Evolutionary conservation across 2,329 filamentous ascomycete species (phyloP).

Genomic region (Aureobasidium namibiae): DNA sequence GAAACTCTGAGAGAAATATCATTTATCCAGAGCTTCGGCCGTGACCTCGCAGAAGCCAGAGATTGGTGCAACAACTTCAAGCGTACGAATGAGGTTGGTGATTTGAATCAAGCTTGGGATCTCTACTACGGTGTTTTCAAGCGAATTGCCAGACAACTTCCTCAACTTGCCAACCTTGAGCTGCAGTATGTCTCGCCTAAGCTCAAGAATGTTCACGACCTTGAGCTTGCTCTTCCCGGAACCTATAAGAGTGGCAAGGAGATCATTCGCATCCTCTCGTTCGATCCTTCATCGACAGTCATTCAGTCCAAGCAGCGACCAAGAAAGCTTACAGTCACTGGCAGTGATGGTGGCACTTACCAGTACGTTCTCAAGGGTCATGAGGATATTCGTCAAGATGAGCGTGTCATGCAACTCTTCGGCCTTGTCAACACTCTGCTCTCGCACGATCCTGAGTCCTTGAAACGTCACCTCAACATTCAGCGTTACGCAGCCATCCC

Average conservation of each 20-base stretch:
- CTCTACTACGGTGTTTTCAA: slow-evolving; percentile 98
- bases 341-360: slow-evolving; percentile 81
- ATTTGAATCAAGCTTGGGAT: slow-evolving; percentile 98
- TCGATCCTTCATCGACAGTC: slow-evolving; percentile 82
- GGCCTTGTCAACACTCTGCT: slow-evolving; percentile 94
- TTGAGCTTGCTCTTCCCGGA: slow-evolving; percentile 91
- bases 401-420: slow-evolving; percentile 98
- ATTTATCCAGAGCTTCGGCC: slow-evolving; percentile 93
- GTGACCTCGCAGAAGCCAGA: slow-evolving; percentile 86
- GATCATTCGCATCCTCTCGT: slow-evolving; percentile 77
- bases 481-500: slow-evolving; percentile 96
- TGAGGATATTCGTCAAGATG: slow-evolving; percentile 97
- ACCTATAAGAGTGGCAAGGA: slow-evolving; percentile 77
- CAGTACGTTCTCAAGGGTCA: slow-evolving; percentile 95
- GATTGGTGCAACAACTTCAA: slow-evolving; percentile 95
- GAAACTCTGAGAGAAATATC: slow-evolving; percentile 94
- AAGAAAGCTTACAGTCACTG: slow-evolving; percentile 76
- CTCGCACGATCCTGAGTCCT: slow-evolving; percentile 86
- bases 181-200: slow-evolving; percentile 95
- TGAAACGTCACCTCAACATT: slow-evolving; percentile 94
- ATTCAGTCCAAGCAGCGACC: slow-evolving; percentile 97
- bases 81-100: slow-evolving; percentile 78
- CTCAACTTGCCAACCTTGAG: slow-evolving; percentile 85
- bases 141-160: slow-evolving; percentile 85
- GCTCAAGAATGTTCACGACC: slow-evolving; percentile 72